A percentile compares a stretch with the other conserved stretches of the same genome.
phyloP scores from a whole-genome alignment of 345 rosid genomes.

The Aquilaria malaccensis region DNA sequence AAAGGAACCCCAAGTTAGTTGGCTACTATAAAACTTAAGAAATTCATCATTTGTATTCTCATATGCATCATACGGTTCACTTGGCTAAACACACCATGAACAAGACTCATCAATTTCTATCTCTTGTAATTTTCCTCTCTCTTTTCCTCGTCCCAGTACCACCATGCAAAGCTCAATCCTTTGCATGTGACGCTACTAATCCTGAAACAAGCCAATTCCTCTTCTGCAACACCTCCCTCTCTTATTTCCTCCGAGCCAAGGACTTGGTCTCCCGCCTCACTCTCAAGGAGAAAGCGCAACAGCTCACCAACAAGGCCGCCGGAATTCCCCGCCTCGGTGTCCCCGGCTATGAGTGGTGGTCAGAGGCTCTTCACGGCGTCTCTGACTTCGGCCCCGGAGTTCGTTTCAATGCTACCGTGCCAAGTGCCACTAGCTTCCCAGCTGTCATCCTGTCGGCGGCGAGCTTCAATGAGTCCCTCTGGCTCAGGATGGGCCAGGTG shows the following conservation, averaged over 20 bases:
- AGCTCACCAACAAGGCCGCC: conserved; percentile 34
- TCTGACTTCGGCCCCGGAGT: conserved; percentile 39
- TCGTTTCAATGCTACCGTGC: conserved; percentile 31
- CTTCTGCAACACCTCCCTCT: conserved; percentile 32
- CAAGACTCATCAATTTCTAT: too few relatives aligned
- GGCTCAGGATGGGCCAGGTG: conserved; percentile 49
- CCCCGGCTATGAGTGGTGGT: conserved; percentile 56
- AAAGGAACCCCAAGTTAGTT: too few relatives aligned
- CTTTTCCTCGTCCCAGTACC: conserved; percentile 2
- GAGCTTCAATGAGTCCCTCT: conserved; percentile 37
- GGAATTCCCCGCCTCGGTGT: conserved; percentile 48
- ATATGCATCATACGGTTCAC: too few relatives aligned
- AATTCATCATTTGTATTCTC: too few relatives aligned
- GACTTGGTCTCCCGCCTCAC: conserved; percentile 35
- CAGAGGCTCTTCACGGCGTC: conserved; percentile 59
- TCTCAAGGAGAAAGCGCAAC: conserved; percentile 41
- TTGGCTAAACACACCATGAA: too few relatives aligned
- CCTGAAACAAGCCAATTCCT: conserved; percentile 19
- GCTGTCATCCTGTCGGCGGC: conserved; percentile 39
- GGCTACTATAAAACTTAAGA: too few relatives aligned
- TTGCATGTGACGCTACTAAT: conserved; percentile 24
- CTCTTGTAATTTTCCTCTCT: background rate
- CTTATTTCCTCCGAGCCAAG: conserved; percentile 32
- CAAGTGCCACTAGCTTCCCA: conserved; percentile 55
- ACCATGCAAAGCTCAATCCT: conserved; percentile 15